phyloP scores from a whole-genome alignment of 257 asterid species.

The Agastache rugosa region DNA sequence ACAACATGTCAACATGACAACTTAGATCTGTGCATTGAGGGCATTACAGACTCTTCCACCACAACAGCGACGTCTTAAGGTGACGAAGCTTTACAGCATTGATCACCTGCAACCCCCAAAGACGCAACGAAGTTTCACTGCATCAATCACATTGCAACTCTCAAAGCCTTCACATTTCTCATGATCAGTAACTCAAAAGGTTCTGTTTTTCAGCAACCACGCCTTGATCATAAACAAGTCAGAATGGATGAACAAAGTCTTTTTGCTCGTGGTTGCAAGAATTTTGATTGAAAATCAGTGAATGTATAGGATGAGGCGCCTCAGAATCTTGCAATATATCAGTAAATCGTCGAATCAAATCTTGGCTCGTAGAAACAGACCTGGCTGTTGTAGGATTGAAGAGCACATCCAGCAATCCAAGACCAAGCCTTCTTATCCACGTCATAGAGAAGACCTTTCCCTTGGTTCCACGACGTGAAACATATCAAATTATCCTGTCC shows the following conservation, averaged over 20 bases:
- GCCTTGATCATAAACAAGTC: background rate
- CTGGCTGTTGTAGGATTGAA: slow-evolving; percentile 90
- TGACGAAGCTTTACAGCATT: background rate
- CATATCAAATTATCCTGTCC: slow-evolving; percentile 96
- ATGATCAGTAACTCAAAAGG: background rate
- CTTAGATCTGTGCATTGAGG: background rate
- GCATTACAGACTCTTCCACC: background rate
- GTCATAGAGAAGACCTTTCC: slow-evolving; percentile 90
- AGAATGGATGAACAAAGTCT: background rate
- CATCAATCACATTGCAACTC: background rate
- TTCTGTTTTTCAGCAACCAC: background rate
- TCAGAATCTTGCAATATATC: slow-evolving; percentile 12
- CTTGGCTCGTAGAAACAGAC: slow-evolving; percentile 99
- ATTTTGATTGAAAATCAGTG: background rate
- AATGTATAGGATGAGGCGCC: background rate
- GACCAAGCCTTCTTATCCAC: slow-evolving; percentile 94
- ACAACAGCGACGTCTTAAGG: background rate
- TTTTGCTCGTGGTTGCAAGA: background rate
- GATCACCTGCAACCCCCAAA: background rate
- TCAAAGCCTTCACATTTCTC: background rate
- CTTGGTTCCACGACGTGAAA: slow-evolving; percentile 99
- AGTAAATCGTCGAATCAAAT: slow-evolving; percentile 77
- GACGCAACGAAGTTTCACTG: background rate
- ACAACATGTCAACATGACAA: background rate
- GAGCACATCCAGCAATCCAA: slow-evolving; percentile 97